Conservation (phyloP, 129 eudicot species). For the Apium graveolens region DNA sequence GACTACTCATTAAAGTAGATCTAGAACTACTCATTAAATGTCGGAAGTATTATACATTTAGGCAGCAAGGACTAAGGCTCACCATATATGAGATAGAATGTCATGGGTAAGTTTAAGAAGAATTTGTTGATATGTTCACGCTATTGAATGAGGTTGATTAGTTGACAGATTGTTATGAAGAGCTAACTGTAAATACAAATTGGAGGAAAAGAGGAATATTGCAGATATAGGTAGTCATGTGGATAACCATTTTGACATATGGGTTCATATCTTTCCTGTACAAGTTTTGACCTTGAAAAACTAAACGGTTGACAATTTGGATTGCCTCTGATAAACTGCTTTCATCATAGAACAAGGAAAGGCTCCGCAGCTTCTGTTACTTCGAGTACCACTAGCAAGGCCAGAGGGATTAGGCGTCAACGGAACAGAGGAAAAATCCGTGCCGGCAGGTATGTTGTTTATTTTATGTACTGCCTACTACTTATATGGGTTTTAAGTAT, state of each 20-base stretch:
- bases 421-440: conserved; percentile 84
- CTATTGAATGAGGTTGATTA: background rate
- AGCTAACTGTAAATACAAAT: too few species aligned
- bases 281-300: background rate
- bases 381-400: conserved; percentile 51
- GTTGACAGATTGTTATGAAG: background rate
- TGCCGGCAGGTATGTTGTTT: conserved; percentile 79
- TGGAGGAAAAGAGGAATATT: background rate
- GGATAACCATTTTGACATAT: background rate
- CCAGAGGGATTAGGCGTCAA: conserved; percentile 65
- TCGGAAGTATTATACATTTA: background rate
- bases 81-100: background rate
- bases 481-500: background rate
- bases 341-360: conserved; percentile 54
- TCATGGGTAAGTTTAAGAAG: background rate
- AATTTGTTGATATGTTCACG: background rate
- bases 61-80: background rate
- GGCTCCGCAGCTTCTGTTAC: conserved; percentile 68
- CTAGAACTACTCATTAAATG: background rate
- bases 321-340: conserved; percentile 7
- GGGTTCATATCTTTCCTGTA: background rate
- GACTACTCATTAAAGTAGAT: too few species aligned
- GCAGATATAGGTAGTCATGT: background rate
- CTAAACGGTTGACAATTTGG: background rate
- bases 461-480: background rate